A percentile compares a stretch with the other conserved stretches of the same genome.
These are phyloP conservation scores for Lactifluus piperatus DNA, from an alignment of 768 basidiomycete species.

Conservation along the genomic window DNA sequence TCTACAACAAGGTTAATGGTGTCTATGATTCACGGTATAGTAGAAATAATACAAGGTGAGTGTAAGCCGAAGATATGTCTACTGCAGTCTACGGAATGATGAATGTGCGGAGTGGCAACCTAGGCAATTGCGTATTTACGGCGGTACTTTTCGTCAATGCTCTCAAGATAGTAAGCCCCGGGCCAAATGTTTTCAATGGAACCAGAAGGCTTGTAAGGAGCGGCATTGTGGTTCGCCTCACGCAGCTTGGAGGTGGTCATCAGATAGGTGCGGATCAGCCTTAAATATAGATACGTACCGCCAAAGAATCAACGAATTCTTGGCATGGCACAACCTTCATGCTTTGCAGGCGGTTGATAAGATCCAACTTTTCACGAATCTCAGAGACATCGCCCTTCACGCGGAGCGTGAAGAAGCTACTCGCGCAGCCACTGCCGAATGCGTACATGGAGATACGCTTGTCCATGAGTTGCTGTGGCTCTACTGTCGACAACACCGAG, in stretches of 20 bases:
- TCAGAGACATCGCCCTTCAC: conserved; percentile 83
- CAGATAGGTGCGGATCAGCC: background rate
- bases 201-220: conserved; percentile 76
- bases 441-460: conserved; percentile 92
- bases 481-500: conserved; percentile 67
- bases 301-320: conserved; percentile 81
- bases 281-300: conserved; percentile 33
- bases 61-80: background rate
- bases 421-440: conserved; percentile 95
- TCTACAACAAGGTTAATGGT: background rate
- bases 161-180: conserved; percentile 86
- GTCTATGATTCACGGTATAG: conserved; percentile 7
- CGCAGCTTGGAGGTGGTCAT: conserved; percentile 46
- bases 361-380: conserved; percentile 75
- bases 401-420: conserved; percentile 81
- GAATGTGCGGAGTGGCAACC: background rate
- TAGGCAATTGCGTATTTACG: conserved; percentile 55
- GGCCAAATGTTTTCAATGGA: conserved; percentile 90
- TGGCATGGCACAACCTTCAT: conserved; percentile 92
- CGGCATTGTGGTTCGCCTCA: conserved; percentile 93
- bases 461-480: conserved; percentile 58
- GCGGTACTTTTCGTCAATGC: conserved; percentile 84
- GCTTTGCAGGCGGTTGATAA: conserved; percentile 62
- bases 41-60: conserved; percentile 6
- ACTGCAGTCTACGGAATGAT: conserved; percentile 1